Conservation (phyloP, 345 rosid genomes). For the Lumnitzera racemosa region DNA sequence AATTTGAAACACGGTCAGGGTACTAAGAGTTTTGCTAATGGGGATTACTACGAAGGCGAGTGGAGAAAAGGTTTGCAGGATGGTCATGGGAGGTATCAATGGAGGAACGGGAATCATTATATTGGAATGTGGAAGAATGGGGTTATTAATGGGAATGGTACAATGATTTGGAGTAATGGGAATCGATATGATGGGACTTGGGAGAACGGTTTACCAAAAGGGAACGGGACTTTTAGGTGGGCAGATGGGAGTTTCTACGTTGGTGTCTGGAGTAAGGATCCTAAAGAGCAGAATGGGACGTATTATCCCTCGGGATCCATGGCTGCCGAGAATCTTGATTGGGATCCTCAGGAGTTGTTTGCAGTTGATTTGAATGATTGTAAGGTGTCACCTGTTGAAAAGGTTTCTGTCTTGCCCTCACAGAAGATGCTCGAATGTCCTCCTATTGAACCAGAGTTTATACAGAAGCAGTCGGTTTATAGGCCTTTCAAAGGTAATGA, state of each 20-base stretch:
- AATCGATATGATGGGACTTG: constrained; percentile 53
- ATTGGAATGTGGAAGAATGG: constrained; percentile 60
- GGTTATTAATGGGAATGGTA: constrained; percentile 42
- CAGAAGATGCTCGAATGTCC: constrained; percentile 25
- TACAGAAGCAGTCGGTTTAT: constrained; percentile 2
- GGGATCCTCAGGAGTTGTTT: constrained; percentile 29
- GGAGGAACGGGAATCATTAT: constrained; percentile 60
- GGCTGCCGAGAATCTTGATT: constrained; percentile 11
- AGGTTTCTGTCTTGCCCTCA: constrained; percentile 21
- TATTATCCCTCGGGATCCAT: constrained; percentile 8
- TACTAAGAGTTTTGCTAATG: constrained; percentile 46
- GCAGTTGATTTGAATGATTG: constrained; percentile 23
- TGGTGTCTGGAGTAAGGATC: constrained; percentile 23
- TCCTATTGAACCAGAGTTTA: constrained; percentile 1
- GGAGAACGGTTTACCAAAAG: constrained; percentile 62
- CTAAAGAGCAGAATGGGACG: constrained; percentile 13
- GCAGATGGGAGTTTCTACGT: constrained; percentile 22
- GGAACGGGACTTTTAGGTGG: constrained; percentile 50
- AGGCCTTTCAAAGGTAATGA: constrained; percentile 6
- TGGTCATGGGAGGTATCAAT: constrained; percentile 54
- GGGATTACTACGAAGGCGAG: constrained; percentile 48
- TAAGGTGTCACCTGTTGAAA: constrained; percentile 22
- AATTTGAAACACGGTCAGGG: constrained; percentile 64
- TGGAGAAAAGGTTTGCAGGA: constrained; percentile 56
- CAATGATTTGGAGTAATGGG: constrained; percentile 48